Base-by-base conservation (phyloP, 2,329 filamentous ascomycete species). In the Xylariomycetidae sp. region DNA sequence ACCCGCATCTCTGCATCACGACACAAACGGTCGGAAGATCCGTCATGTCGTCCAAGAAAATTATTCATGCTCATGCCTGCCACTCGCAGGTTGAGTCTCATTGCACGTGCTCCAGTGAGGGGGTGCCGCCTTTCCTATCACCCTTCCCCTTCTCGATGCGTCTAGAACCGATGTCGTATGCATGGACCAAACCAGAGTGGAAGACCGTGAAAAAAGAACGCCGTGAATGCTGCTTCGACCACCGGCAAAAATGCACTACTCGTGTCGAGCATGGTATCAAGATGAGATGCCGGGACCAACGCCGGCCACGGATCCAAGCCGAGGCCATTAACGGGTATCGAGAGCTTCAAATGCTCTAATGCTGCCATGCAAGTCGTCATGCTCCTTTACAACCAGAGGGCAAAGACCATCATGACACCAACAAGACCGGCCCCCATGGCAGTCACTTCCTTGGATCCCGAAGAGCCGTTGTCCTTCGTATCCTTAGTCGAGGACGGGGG, bases 331-430 rank as follows among this genome's bases (percentile, higher is more conserved):
- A 25, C 6, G 6, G n/a, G 24, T 25, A 25, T 25, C 12, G 24
- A 25, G 6, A 13, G n/a, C 12, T 12, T 14, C 24, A 25, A 6
- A 8, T 6, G 24, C n/a, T 6, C 24, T 25, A 25, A 13, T 25
- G 15, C 12, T 13, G 20, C 20, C 8, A 8, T 8, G n/a, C 7
- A 12, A 14, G 12, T 13, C 15, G 6, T 6, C n/a, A 25, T 25
- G 15, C 12, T 5, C 15, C 6, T 29, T 60, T 54, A 71, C 37
- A 73, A 48, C 64, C 67, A 72, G 39, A 69, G 60, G 20, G 68
- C 61, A 40, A 73, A 71, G 25, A 69, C 57, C 39, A 73, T 53
- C 67, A 72, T 69, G n/a, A 74, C 66, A 20, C 58, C 61, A 2
- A 65, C 61, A 7, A 74, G 50, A 4, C 60, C 69, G n/a, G 61